phyloP scores from a whole-genome alignment of 2,329 filamentous ascomycete species.

The Penicillium sclerotigenum region DNA sequence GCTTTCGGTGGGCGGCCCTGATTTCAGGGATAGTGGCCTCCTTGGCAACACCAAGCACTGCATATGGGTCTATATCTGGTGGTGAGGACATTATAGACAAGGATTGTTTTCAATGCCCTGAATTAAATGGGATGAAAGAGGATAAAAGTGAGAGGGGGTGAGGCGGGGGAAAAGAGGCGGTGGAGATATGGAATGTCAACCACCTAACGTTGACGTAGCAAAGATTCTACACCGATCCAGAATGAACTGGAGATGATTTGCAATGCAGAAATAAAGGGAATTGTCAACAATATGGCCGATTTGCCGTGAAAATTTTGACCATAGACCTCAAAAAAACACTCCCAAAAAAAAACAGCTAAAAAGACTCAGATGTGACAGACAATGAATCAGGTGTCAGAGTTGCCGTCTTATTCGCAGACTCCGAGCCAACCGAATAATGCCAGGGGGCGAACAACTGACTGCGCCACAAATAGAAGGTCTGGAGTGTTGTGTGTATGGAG shows the following conservation, averaged over 20 bases:
- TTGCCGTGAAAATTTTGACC: background rate
- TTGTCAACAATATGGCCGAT: background rate
- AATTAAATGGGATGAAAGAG: conserved; percentile 8
- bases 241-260: conserved; percentile 16
- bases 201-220: conserved; percentile 14
- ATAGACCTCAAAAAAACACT: too few species aligned
- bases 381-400: conserved; percentile 3
- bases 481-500: too few species aligned
- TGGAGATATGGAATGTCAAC: conserved; percentile 18
- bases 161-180: conserved; percentile 20
- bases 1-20: conserved; percentile 76
- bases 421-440: conserved; percentile 2
- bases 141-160: conserved; percentile 6
- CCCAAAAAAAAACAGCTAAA: too few species aligned
- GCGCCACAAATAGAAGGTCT: conserved; percentile 1
- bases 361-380: background rate
- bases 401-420: background rate
- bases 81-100: conserved; percentile 25
- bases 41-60: conserved; percentile 67
- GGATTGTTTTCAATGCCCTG: conserved; percentile 14
- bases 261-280: background rate
- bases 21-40: conserved; percentile 70
- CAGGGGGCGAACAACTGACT: conserved; percentile 7
- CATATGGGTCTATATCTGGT: conserved; percentile 69
- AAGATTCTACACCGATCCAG: conserved; percentile 22